Conservation (phyloP, 2,329 filamentous ascomycete species). For the Rutstroemia sp. region DNA sequence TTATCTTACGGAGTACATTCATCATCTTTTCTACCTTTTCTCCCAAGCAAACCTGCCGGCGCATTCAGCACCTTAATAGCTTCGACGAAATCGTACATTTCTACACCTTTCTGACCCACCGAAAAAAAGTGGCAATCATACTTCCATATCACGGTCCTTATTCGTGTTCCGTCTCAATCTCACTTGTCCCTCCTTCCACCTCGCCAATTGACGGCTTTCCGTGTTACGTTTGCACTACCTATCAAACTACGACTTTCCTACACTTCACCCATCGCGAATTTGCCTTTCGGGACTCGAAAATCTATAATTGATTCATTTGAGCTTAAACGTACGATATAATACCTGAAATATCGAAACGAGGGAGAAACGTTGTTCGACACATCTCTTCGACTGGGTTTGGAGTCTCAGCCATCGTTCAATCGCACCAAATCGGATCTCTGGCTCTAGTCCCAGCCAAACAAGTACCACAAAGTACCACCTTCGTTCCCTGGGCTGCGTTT, state of each 20-base stretch:
- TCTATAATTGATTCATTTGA: constrained; percentile 3
- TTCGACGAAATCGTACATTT: not conserved
- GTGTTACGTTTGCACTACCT: constrained; percentile 1
- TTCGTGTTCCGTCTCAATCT: constrained; percentile 7
- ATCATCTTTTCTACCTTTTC: not conserved
- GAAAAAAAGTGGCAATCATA: not conserved
- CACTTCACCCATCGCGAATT: not conserved
- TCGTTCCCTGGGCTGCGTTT: not conserved
- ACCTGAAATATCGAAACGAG: not conserved
- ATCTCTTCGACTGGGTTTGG: too few species aligned
- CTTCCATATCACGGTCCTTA: constrained; percentile 2
- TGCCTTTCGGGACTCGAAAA: not conserved
- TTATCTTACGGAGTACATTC: too few species aligned
- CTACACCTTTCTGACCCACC: not conserved
- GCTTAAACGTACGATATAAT: not conserved
- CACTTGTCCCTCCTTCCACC: constrained; percentile 5
- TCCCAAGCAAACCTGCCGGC: not conserved
- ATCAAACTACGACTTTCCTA: not conserved
- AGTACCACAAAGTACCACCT: not conserved
- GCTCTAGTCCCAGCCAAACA: not conserved
- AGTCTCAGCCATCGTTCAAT: not conserved
- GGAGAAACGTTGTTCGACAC: not conserved
- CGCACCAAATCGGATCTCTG: not conserved
- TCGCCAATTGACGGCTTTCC: constrained; percentile 13
- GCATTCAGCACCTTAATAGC: not conserved